Evolutionary conservation across 441 rosid species (phyloP), one percentile per base, ranked within the genome.

Genomic region (Adansonia grandidieri): DNA sequence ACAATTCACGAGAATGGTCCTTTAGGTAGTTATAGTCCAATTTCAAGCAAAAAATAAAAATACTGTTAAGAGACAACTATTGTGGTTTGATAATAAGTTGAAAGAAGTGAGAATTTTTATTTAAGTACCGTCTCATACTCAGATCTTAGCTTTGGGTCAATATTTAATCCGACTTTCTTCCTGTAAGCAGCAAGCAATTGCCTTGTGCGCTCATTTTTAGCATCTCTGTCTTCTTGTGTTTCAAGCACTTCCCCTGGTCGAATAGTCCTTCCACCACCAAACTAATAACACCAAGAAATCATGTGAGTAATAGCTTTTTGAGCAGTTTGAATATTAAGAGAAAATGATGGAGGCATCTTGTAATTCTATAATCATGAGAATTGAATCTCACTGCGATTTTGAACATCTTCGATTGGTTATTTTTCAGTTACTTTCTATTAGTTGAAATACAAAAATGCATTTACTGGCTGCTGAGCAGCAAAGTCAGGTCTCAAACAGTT

Each of bases 241-340:
- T 95, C 97, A 45, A 92, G 84, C 67, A 85, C 82, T 48, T 95
- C 97, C 24, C 98, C 97, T 0, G 97, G 97, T 69, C 84, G 91
- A 79, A 95, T 84, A 42, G 86, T 89, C 86, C 81, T 95, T 82
- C 98, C 98, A 81, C 98, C 98, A 63, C 98, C 98, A 88, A 85
- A 93, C 98, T 32, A 32, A 32, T 93, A 73, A 77, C 47, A 80
- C 63, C 66, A 85, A 32, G 42, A 82, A 75, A 77, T 19, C 20
- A 71, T 50, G 44, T 83, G 37, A 76, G 48, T 54, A 53, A 58
- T 37, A 44, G 82, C 28, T 45, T 74, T 48, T 58, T 1, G 51
- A 14, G 60, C 56, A 73, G 67, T 63, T 73, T 37, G 45, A 68
- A 42, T 15, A 20, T 17, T 74, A 53, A 47, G 42, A 68, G 66